These are phyloP conservation scores for Sporothrix luriei DNA, from an alignment of 2,329 filamentous ascomycete species.

Conservation along the genomic window DNA sequence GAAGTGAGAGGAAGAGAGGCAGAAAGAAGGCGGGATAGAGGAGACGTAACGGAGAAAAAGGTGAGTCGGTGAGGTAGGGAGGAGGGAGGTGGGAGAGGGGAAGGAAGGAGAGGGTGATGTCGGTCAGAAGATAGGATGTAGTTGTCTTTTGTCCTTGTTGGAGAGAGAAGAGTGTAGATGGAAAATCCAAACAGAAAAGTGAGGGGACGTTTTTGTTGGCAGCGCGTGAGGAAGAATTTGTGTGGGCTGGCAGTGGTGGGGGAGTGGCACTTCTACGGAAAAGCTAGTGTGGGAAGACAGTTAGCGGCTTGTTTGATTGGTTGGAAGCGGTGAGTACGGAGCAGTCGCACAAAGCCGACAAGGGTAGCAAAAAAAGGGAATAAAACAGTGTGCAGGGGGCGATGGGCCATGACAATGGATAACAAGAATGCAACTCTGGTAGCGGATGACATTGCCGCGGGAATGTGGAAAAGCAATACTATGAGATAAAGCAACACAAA, in stretches of 20 bases:
- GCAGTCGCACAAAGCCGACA: slow-evolving; percentile 30
- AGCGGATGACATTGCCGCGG: not conserved
- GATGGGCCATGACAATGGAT: not conserved
- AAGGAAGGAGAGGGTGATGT: slow-evolving; percentile 6
- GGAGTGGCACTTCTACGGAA: slow-evolving; percentile 25
- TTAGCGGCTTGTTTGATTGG: slow-evolving; percentile 33
- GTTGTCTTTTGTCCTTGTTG: slow-evolving; percentile 21
- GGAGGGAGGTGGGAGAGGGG: slow-evolving; percentile 8
- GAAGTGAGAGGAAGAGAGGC: slow-evolving; percentile 24
- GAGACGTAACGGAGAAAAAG: slow-evolving; percentile 38
- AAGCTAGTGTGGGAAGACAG: slow-evolving; percentile 30
- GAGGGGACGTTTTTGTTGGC: slow-evolving; percentile 31
- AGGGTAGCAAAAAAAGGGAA: slow-evolving; percentile 23
- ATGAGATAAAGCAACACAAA: not conserved
- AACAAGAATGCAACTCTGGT: not conserved
- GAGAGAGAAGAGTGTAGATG: slow-evolving; percentile 10
- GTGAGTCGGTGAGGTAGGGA: slow-evolving; percentile 26
- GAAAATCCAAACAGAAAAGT: slow-evolving; percentile 32
- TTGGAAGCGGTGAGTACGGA: slow-evolving; percentile 26
- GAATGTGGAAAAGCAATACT: not conserved
- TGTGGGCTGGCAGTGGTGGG: slow-evolving; percentile 30
- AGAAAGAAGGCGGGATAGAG: slow-evolving; percentile 36
- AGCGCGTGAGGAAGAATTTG: slow-evolving; percentile 34
- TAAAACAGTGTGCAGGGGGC: slow-evolving; percentile 6
- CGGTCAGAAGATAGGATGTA: slow-evolving; percentile 14